These are phyloP conservation scores for Mycena galopus DNA, from an alignment of 768 basidiomycete genomes.

Conservation along the genomic window DNA sequence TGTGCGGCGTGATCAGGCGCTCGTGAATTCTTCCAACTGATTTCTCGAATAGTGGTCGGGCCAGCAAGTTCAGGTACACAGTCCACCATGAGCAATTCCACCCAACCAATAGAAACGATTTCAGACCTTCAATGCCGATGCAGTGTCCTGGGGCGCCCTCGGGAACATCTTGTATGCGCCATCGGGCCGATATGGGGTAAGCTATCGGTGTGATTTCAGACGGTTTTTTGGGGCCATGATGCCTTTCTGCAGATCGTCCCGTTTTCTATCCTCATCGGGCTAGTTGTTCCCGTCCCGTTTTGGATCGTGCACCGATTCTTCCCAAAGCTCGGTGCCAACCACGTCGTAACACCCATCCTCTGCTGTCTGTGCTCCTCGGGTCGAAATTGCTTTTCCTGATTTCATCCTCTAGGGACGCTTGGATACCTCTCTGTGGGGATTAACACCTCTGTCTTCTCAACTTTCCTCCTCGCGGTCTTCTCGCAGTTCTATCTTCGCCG, in stretches of 20 bases:
- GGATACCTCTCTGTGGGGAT: constrained; percentile 65
- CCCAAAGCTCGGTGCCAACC: constrained; percentile 60
- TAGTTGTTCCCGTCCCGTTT: constrained; percentile 66
- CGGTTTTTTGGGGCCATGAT: not conserved
- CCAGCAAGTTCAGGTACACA: constrained; percentile 57
- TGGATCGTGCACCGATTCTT: constrained; percentile 59
- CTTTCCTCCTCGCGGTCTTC: constrained; percentile 57
- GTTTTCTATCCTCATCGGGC: constrained; percentile 57
- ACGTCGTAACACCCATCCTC: constrained; percentile 62
- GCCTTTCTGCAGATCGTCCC: constrained; percentile 38
- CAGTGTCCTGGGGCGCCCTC: constrained; percentile 65
- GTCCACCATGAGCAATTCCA: not conserved
- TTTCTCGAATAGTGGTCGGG: constrained; percentile 49
- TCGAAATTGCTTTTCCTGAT: not conserved
- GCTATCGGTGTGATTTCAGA: not conserved
- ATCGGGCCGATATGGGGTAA: constrained; percentile 58
- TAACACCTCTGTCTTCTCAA: constrained; percentile 57
- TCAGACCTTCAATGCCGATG: constrained; percentile 57
- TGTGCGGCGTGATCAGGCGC: constrained; percentile 36
- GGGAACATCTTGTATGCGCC: constrained; percentile 61
- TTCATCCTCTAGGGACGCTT: constrained; percentile 52
- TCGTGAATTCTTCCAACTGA: not conserved
- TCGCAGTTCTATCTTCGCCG: constrained; percentile 63
- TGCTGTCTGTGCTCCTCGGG: constrained; percentile 42
- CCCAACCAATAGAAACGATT: not conserved